These are phyloP conservation scores for Aspergillus bertholletiae DNA, from an alignment of 495 filamentous ascomycete species.

Conservation along the genomic window DNA sequence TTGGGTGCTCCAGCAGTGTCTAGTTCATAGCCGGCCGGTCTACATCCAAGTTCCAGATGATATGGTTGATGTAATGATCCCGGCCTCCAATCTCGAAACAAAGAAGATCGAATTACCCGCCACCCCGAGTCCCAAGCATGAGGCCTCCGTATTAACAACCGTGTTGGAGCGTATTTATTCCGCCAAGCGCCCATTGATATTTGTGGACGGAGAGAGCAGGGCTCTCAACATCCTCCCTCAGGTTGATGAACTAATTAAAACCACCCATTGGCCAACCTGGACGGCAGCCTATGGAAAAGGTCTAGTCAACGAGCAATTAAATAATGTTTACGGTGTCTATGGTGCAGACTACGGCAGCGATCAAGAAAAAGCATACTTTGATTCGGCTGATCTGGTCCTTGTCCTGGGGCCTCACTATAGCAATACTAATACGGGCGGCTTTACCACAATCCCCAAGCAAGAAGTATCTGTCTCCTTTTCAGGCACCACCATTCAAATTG, in stretches of 20 bases:
- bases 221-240: conserved; percentile 24
- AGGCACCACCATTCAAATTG: conserved; percentile 25
- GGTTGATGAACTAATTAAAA: conserved; percentile 25
- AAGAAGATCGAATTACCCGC: conserved; percentile 3
- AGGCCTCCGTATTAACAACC: background rate
- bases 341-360: conserved; percentile 22
- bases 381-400: conserved; percentile 31
- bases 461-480: conserved; percentile 27
- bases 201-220: conserved; percentile 33
- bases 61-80: conserved; percentile 32
- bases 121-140: background rate
- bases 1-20: conserved; percentile 30
- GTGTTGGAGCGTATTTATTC: conserved; percentile 30
- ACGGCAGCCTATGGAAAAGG: conserved; percentile 34
- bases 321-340: conserved; percentile 37
- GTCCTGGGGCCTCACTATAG: conserved; percentile 32
- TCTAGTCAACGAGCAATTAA: conserved; percentile 31
- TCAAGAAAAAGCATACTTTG: conserved; percentile 21
- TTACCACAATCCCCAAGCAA: conserved; percentile 23
- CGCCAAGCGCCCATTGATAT: conserved; percentile 31
- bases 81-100: conserved; percentile 18
- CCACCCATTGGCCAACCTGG: conserved; percentile 31
- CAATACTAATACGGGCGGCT: conserved; percentile 36
- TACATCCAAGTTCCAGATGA: conserved; percentile 44
- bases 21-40: conserved; percentile 39